Percentiles rank a stretch among this genome's conserved stretches.
Evolutionary conservation across 2,329 filamentous ascomycete genomes (phyloP).

Genomic region (Achaetomium macrosporum): DNA sequence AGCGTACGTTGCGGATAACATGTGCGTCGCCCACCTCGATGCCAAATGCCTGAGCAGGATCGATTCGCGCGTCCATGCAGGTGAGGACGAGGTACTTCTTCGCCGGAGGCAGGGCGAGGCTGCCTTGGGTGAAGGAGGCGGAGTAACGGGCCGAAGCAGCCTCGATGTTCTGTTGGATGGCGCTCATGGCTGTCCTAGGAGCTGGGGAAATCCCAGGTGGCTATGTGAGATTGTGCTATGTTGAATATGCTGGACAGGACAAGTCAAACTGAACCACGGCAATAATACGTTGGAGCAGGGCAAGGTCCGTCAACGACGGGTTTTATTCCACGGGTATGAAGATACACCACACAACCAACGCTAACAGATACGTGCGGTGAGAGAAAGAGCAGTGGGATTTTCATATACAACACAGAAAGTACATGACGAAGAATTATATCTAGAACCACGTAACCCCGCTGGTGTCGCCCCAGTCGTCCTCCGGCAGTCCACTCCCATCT

Average conservation of each 20-base stretch:
- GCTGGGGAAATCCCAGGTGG: neutral
- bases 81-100: constrained; percentile 66
- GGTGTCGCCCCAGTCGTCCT: neutral
- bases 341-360: neutral
- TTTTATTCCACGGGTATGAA: no score
- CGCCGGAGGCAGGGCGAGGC: constrained; percentile 61
- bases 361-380: neutral
- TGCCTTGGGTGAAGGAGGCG: constrained; percentile 54
- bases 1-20: constrained; percentile 59
- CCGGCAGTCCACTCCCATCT: neutral
- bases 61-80: constrained; percentile 75
- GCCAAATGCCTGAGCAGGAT: constrained; percentile 63
- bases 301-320: no score
- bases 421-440: neutral
- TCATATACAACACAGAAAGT: neutral
- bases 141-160: constrained; percentile 27
- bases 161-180: constrained; percentile 27
- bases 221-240: neutral
- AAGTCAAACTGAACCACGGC: no score
- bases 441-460: neutral
- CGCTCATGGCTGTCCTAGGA: constrained; percentile 16
- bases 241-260: no score
- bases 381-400: neutral
- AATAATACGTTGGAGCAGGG: no score
- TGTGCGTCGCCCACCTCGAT: constrained; percentile 72